A percentile compares a stretch with the other conserved stretches of the same genome.
Evolutionary conservation across 805 yeast species (phyloP).

Genomic region (Ascoidea rubescens): DNA sequence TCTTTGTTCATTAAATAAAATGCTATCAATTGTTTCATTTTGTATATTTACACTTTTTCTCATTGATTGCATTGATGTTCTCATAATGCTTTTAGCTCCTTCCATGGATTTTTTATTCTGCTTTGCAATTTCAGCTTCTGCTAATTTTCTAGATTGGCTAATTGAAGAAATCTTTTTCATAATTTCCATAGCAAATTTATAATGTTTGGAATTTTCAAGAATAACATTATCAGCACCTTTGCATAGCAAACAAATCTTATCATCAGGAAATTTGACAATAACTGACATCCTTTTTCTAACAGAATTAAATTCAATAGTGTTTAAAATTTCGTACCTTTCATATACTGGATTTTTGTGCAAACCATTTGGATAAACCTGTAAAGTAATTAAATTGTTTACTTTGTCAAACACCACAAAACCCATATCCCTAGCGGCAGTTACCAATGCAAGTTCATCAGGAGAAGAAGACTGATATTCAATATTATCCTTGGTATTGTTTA

Average conservation of each 20-base stretch:
- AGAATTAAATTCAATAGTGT: conserved; percentile 76
- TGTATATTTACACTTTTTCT: conserved; percentile 10
- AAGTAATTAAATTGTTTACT: conserved; percentile 39
- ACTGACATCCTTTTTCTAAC: conserved; percentile 90
- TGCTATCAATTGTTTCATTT: conserved; percentile 34
- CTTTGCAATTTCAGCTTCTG: conserved; percentile 65
- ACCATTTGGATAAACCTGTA: conserved; percentile 78
- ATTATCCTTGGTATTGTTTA: conserved; percentile 25
- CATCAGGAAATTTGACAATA: conserved; percentile 65
- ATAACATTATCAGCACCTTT: conserved; percentile 95
- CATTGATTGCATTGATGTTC: conserved; percentile 1
- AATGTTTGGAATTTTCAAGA: conserved; percentile 51
- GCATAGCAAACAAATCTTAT: conserved; percentile 62
- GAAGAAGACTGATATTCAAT: conserved; percentile 87
- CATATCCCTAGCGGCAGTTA: conserved; percentile 88
- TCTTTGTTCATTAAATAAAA: conserved; percentile 25
- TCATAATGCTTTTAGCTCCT: conserved; percentile 1
- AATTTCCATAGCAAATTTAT: conserved; percentile 47
- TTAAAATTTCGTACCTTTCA: conserved; percentile 64
- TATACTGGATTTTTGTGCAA: conserved; percentile 46
- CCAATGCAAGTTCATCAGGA: conserved; percentile 91
- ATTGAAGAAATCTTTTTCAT: conserved; percentile 46
- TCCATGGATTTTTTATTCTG: conserved; percentile 34
- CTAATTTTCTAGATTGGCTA: conserved; percentile 48
- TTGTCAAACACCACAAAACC: conserved; percentile 78